Evolutionary conservation across 176 grass and related monocot genomes (phyloP).

Genomic region (Carex cristatella): DNA sequence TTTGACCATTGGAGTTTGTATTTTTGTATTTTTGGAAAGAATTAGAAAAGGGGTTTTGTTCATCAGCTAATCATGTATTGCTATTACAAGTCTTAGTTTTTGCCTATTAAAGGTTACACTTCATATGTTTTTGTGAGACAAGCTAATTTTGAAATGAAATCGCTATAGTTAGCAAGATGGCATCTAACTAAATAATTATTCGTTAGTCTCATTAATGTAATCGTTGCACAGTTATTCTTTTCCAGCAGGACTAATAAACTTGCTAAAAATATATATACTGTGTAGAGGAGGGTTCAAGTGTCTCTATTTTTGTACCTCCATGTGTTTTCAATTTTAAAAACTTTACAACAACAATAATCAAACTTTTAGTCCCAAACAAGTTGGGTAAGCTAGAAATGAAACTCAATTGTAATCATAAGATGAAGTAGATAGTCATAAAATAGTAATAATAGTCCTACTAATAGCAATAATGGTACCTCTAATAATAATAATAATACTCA

Average conservation of each 20-base stretch:
- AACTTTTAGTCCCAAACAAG: too few species aligned
- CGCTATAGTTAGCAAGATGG: not conserved
- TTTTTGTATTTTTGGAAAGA: not conserved
- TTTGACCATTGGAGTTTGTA: not conserved
- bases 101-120: not conserved
- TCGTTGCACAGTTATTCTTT: not conserved
- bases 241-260: not conserved
- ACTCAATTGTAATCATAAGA: too few species aligned
- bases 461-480: too few species aligned
- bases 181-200: not conserved
- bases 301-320: too few species aligned
- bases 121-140: not conserved
- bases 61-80: not conserved
- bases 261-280: too few species aligned
- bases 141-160: not conserved
- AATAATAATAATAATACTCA: too few species aligned
- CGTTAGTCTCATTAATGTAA: not conserved
- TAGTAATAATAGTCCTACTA: too few species aligned
- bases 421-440: too few species aligned
- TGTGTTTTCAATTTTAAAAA: too few species aligned
- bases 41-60: not conserved
- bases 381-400: too few species aligned
- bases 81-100: not conserved
- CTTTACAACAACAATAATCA: too few species aligned
- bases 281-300: too few species aligned